phyloP scores from a whole-genome alignment of 2,329 filamentous ascomycete genomes.

The Neonectria punicea region DNA sequence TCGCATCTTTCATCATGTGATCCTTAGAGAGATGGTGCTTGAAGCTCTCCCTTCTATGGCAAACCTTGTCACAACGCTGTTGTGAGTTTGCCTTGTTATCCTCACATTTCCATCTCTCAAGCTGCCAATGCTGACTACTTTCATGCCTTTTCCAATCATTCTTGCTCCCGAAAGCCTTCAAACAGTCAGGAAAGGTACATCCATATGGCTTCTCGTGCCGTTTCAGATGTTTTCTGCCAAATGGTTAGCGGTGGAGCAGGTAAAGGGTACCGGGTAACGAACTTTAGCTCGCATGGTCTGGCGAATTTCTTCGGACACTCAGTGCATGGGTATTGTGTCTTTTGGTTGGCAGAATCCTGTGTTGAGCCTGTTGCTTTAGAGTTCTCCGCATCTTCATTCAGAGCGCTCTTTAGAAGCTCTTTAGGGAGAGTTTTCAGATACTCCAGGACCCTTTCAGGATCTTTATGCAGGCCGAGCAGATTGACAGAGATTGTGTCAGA shows the following conservation, averaged over 20 bases:
- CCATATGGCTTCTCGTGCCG: slow-evolving; percentile 84
- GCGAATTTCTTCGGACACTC: slow-evolving; percentile 59
- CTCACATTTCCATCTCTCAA: slow-evolving; percentile 78
- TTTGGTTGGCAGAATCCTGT: slow-evolving; percentile 24
- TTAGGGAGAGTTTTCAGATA: slow-evolving; percentile 45
- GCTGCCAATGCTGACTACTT: slow-evolving; percentile 77
- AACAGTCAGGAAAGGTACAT: slow-evolving; percentile 78
- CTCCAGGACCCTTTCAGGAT: slow-evolving; percentile 28
- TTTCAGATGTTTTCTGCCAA: slow-evolving; percentile 80
- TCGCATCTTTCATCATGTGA: slow-evolving; percentile 53
- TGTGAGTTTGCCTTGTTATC: slow-evolving; percentile 38
- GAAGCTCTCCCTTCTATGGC: slow-evolving; percentile 68
- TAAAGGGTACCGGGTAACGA: slow-evolving; percentile 35
- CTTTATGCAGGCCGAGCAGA: slow-evolving; percentile 4
- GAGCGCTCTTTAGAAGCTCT: slow-evolving; percentile 46
- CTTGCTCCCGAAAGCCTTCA: slow-evolving; percentile 86
- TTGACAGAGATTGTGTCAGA: not conserved
- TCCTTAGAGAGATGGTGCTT: slow-evolving; percentile 67
- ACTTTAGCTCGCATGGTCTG: slow-evolving; percentile 69
- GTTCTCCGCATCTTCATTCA: slow-evolving; percentile 34
- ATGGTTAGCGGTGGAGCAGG: slow-evolving; percentile 34
- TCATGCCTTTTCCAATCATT: slow-evolving; percentile 96
- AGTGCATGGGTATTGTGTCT: slow-evolving; percentile 46
- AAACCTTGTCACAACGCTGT: slow-evolving; percentile 66
- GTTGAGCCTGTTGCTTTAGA: slow-evolving; percentile 20